phyloP scores from a whole-genome alignment of 352 stramenopile genomes.

The Phytopythium sindhum region DNA sequence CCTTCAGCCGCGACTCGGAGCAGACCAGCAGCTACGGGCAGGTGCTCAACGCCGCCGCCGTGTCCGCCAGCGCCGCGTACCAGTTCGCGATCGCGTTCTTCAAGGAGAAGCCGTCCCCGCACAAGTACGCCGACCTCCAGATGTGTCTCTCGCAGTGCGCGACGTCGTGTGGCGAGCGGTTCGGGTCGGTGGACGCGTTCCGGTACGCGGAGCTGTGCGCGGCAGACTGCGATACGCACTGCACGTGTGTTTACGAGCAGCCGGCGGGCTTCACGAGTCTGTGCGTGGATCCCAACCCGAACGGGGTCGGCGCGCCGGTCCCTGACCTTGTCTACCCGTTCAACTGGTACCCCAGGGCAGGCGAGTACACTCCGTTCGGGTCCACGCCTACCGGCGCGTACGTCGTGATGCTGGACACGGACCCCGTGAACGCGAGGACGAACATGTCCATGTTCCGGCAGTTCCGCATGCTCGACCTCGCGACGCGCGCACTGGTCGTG shows the following conservation, averaged over 20 bases:
- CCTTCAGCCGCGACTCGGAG: conserved; percentile 30
- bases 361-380: conserved; percentile 17
- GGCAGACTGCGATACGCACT: conserved; percentile 44
- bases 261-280: conserved; percentile 33
- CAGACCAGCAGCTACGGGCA: conserved; percentile 47
- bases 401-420: conserved; percentile 45
- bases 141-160: conserved; percentile 53
- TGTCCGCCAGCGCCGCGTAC: conserved; percentile 40
- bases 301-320: conserved; percentile 23
- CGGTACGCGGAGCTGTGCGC: conserved; percentile 44
- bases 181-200: conserved; percentile 50
- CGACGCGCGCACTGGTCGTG: conserved; percentile 54
- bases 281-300: conserved; percentile 51
- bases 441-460: conserved; percentile 29
- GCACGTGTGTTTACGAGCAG: conserved; percentile 70
- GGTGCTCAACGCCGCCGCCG: conserved; percentile 53
- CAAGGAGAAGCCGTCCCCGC: conserved; percentile 27
- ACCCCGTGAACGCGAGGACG: conserved; percentile 24
- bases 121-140: conserved; percentile 46
- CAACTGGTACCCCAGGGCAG: conserved; percentile 40
- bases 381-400: conserved; percentile 41
- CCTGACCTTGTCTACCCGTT: conserved; percentile 45
- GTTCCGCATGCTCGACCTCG: conserved; percentile 53
- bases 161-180: conserved; percentile 37
- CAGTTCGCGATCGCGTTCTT: conserved; percentile 52